phyloP scores from a whole-genome alignment of 2,329 filamentous ascomycete genomes.

The Neonectria faginata region DNA sequence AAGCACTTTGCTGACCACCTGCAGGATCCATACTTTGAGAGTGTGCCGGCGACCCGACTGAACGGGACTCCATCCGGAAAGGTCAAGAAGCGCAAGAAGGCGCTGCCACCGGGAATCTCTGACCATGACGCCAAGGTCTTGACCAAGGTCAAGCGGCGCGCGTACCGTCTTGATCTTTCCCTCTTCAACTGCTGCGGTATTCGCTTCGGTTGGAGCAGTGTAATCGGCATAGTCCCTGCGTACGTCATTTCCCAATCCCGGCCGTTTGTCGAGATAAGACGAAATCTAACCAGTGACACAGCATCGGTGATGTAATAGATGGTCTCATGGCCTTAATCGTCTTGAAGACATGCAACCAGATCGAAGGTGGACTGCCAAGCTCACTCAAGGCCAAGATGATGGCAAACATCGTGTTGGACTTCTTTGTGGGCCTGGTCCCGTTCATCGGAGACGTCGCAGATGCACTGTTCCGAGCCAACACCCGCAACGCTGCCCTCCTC shows the following conservation, averaged over 20 bases:
- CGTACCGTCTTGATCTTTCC: conserved; percentile 86
- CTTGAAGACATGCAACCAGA: conserved; percentile 75
- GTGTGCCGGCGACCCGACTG: conserved; percentile 78
- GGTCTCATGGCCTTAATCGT: conserved; percentile 80
- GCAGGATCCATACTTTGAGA: conserved; percentile 92
- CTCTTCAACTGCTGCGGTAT: conserved; percentile 86
- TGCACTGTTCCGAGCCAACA: conserved; percentile 79
- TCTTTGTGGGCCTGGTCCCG: conserved; percentile 78
- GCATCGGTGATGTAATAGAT: conserved; percentile 81
- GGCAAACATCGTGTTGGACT: conserved; percentile 81
- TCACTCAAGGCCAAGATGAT: conserved; percentile 77
- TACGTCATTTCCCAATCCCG: conserved; percentile 61
- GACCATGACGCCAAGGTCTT: conserved; percentile 84
- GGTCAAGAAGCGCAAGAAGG: conserved; percentile 86
- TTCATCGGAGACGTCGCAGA: conserved; percentile 82
- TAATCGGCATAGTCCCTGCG: conserved; percentile 86
- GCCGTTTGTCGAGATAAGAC: not conserved
- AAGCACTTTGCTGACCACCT: conserved; percentile 39
- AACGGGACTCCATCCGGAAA: conserved; percentile 75
- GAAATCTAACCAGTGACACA: conserved; percentile 49
- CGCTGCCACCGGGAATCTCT: conserved; percentile 84
- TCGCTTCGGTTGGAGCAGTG: conserved; percentile 87
- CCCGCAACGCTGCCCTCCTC: conserved; percentile 77
- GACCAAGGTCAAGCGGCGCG: conserved; percentile 85
- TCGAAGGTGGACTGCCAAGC: conserved; percentile 80